These are phyloP conservation scores for Kwoniella dejecticola DNA, from an alignment of 768 basidiomycete genomes.

Conservation along the genomic window DNA sequence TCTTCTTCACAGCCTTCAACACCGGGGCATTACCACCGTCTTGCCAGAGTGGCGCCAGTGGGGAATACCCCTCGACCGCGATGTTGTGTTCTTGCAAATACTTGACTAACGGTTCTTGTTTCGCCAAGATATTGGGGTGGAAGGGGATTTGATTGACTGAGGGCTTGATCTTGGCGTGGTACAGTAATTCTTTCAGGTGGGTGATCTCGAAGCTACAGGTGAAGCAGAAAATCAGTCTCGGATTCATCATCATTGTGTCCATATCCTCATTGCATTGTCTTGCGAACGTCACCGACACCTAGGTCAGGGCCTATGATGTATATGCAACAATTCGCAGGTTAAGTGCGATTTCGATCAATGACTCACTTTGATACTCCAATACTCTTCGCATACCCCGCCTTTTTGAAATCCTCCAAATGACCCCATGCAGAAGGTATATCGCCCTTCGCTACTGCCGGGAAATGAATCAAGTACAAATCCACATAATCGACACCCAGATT, in stretches of 20 bases:
- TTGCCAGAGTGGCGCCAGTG: conserved; percentile 23
- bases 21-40: conserved; percentile 14
- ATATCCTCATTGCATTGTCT: too few relatives aligned
- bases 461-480: conserved; percentile 40
- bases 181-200: conserved; percentile 27
- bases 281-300: too few relatives aligned
- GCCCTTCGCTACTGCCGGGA: conserved; percentile 19
- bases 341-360: too few relatives aligned
- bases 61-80: conserved; percentile 30
- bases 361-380: conserved; percentile 45
- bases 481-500: conserved; percentile 34
- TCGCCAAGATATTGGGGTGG: conserved; percentile 26
- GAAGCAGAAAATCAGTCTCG: background rate
- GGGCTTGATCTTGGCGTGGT: conserved; percentile 23
- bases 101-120: conserved; percentile 16
- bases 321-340: too few relatives aligned
- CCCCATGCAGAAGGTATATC: conserved; percentile 39
- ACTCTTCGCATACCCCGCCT: conserved; percentile 28
- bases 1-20: conserved; percentile 21
- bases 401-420: conserved; percentile 32
- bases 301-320: too few relatives aligned
- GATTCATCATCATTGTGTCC: too few relatives aligned
- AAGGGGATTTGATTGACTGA: conserved; percentile 40
- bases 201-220: conserved; percentile 26
- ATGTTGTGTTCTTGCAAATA: conserved; percentile 27